Conservation (phyloP, 345 rosid species). For the Eucalyptus sp. region DNA sequence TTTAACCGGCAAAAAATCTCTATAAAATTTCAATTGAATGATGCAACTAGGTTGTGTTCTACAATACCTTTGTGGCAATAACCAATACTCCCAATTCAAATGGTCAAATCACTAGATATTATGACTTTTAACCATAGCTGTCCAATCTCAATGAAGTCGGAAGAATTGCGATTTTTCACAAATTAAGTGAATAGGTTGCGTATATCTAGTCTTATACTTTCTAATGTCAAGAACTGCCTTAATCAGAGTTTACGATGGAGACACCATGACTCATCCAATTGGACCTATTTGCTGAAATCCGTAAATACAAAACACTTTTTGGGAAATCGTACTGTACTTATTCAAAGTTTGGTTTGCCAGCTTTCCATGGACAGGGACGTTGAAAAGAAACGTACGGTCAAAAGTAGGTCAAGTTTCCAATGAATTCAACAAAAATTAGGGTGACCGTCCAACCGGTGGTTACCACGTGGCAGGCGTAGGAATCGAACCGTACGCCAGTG, state of each 20-base stretch:
- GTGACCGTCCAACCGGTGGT: background rate
- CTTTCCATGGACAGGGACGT: background rate
- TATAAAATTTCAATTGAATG: background rate
- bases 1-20: background rate
- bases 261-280: background rate
- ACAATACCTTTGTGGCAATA: background rate
- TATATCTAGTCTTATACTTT: background rate
- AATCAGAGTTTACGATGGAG: background rate
- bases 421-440: background rate
- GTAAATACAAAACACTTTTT: background rate
- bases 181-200: background rate
- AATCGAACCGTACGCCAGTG: background rate
- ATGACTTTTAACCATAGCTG: fast-evolving
- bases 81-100: background rate
- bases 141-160: background rate
- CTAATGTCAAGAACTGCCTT: background rate
- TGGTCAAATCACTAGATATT: fast-evolving
- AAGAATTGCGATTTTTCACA: fast-evolving
- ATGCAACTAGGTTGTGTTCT: background rate
- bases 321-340: background rate
- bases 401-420: background rate
- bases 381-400: background rate
- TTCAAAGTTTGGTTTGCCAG: background rate
- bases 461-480: background rate
- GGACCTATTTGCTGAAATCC: background rate